These are phyloP conservation scores for Aspergillus hiratsukae DNA, from an alignment of 2,329 filamentous ascomycete genomes.

Conservation along the genomic window DNA sequence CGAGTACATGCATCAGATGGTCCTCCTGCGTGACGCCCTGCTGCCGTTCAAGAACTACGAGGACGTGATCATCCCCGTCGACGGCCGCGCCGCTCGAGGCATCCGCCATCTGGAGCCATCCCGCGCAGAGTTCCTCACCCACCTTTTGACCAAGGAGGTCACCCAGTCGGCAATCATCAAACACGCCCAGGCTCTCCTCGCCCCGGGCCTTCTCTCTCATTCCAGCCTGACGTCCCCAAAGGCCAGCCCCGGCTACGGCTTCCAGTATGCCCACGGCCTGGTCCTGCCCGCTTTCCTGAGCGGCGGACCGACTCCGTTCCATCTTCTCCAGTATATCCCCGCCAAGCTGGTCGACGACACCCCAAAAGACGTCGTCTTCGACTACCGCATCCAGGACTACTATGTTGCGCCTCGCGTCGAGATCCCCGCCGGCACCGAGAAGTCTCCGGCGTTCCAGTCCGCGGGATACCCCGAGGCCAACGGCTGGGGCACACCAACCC, in stretches of 20 bases:
- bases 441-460: neutral
- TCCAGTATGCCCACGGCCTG: constrained; percentile 19
- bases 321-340: constrained; percentile 20
- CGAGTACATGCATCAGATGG: constrained; percentile 24
- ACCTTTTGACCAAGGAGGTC: constrained; percentile 10
- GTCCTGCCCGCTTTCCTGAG: constrained; percentile 18
- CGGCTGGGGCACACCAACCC: neutral
- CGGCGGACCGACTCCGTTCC: constrained; percentile 10
- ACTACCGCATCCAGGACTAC: constrained; percentile 18
- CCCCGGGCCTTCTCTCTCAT: neutral
- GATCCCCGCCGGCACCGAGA: constrained; percentile 8
- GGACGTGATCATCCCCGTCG: constrained; percentile 16
- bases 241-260: constrained; percentile 16
- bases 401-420: constrained; percentile 15
- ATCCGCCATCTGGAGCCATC: constrained; percentile 12
- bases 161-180: constrained; percentile 9
- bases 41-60: constrained; percentile 19
- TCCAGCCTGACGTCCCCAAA: too few species aligned
- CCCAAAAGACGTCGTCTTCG: constrained; percentile 10
- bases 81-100: constrained; percentile 7
- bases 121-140: constrained; percentile 12
- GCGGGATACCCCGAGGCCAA: constrained; percentile 1
- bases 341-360: constrained; percentile 7
- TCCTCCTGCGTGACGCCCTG: constrained; percentile 17
- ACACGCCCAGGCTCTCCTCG: constrained; percentile 13